phyloP scores from a whole-genome alignment of 1,284 basidiomycete genomes.

The Ustilago loliicola region DNA sequence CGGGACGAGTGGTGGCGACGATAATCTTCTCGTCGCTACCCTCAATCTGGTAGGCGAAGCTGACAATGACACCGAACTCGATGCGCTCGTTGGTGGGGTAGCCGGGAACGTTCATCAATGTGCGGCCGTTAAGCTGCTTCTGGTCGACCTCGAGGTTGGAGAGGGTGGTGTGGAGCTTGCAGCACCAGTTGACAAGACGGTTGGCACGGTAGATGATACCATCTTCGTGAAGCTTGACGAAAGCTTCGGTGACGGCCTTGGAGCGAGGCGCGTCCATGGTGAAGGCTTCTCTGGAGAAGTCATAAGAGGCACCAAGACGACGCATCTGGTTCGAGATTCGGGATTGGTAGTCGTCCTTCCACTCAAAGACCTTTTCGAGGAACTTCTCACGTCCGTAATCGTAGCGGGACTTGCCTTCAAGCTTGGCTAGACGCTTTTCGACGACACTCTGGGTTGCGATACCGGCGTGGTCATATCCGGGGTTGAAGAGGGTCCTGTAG shows the following conservation, averaged over 20 bases:
- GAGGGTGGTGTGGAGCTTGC: constrained; percentile 92
- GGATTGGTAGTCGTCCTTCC: constrained; percentile 96
- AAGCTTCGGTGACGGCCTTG: constrained; percentile 90
- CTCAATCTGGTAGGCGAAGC: constrained; percentile 93
- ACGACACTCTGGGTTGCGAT: constrained; percentile 99
- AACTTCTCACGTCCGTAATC: constrained; percentile 95
- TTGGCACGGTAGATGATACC: constrained; percentile 96
- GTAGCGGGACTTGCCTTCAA: constrained; percentile 85
- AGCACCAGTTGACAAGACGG: constrained; percentile 98
- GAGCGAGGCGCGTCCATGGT: constrained; percentile 83
- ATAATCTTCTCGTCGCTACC: constrained; percentile 88
- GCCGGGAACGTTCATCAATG: constrained; percentile 89
- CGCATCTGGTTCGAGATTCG: constrained; percentile 91
- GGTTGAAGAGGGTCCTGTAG: constrained; percentile 88
- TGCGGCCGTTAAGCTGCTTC: constrained; percentile 89
- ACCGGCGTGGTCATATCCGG: constrained; percentile 98
- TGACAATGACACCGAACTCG: constrained; percentile 96
- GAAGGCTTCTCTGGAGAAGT: constrained; percentile 93
- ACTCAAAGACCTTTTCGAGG: constrained; percentile 90
- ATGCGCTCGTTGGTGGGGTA: constrained; percentile 94
- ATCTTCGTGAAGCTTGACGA: constrained; percentile 91
- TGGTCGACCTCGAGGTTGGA: constrained; percentile 99
- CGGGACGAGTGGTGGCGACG: constrained; percentile 96
- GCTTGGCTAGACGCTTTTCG: constrained; percentile 90
- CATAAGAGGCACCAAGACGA: constrained; percentile 91